These are phyloP conservation scores for Mrakia gelida DNA, from an alignment of 768 basidiomycete genomes.

Conservation along the genomic window DNA sequence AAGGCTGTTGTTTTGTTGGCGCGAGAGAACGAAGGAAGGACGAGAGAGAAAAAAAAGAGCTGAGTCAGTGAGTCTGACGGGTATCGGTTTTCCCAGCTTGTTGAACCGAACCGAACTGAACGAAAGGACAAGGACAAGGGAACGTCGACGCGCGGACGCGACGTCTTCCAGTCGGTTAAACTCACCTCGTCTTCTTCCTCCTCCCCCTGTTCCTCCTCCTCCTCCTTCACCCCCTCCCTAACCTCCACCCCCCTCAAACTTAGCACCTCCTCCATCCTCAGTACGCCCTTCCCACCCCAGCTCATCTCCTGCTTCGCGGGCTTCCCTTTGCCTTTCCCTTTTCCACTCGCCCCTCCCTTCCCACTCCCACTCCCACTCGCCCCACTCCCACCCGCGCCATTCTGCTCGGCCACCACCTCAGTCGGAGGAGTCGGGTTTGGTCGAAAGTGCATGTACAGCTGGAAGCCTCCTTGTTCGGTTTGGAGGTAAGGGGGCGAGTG, in stretches of 20 bases:
- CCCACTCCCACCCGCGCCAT: neutral
- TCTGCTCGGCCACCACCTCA: neutral
- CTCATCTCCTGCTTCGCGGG: neutral
- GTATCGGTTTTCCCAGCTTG: no score
- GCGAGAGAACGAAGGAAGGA: neutral
- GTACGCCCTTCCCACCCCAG: slow-evolving; percentile 14
- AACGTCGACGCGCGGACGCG: no score
- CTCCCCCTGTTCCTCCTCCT: neutral
- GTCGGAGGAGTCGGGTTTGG: neutral
- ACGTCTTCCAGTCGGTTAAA: no score
- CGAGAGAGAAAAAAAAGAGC: neutral
- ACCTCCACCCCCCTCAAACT: neutral
- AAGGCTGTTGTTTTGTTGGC: no score
- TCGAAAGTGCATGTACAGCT: slow-evolving; percentile 4
- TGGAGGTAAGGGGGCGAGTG: neutral
- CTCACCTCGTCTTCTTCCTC: no score
- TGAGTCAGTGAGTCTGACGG: no score
- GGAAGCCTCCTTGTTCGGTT: neutral
- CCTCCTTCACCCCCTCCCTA: neutral
- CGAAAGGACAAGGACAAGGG: no score
- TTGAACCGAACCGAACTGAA: no score
- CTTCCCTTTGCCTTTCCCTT: slow-evolving; percentile 4
- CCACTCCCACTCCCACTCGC: no score
- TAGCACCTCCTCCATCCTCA: neutral
- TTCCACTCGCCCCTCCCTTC: no score